Evolutionary conservation across 345 rosid species (phyloP), one percentile per base, ranked within the genome.

Genomic region (Ceriops tagal): DNA sequence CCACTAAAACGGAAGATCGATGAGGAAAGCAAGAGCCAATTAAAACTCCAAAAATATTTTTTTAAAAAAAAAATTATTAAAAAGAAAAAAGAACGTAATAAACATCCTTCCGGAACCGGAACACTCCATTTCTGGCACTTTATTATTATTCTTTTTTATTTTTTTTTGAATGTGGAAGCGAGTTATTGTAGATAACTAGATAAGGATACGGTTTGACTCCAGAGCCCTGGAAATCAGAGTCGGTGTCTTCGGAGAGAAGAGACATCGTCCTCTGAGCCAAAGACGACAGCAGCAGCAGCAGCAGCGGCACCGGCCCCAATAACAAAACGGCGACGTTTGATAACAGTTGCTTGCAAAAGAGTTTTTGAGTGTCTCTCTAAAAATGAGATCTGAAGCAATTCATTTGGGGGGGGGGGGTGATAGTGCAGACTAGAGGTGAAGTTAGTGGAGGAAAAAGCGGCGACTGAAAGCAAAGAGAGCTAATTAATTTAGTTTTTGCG

Each of bases 191-290:
- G 15, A 43, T 43, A 43, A 43, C 49, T 43, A 13, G 15, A 3
- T 18, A 61, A 82, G 81, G 73, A 70, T 85, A 91, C 97, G 83
- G 68, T 75, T 81, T 86, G 20, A 75, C 73, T 73, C 96, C 91
- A 34, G 87, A 87, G 30, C 85, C 87, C 8, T 76, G 82, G 53
- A 89, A 83, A 11, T 81, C 81, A 18, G 86, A 75, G 79, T 87
- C 95, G 43, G 70, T 43, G 43, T 83, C 92, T 65, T 78, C 65
- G 47, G 75, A 66, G 71, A 65, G 62, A 65, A 68, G 66, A 61
- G 85, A 80, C 97, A 91, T 91, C 67, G 58, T 73, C 62, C 65
- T 63, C 53, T 52, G 22, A 68, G 65, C 47, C 62, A 65, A 58
- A 43, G 21, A 52, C 62, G 10, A 8, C 21, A 6, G 56, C 21